A percentile compares a stretch with the other conserved stretches of the same genome.
phyloP scores from a whole-genome alignment of 2,329 filamentous ascomycete genomes.

The Ceratocystiopsis minuta region DNA sequence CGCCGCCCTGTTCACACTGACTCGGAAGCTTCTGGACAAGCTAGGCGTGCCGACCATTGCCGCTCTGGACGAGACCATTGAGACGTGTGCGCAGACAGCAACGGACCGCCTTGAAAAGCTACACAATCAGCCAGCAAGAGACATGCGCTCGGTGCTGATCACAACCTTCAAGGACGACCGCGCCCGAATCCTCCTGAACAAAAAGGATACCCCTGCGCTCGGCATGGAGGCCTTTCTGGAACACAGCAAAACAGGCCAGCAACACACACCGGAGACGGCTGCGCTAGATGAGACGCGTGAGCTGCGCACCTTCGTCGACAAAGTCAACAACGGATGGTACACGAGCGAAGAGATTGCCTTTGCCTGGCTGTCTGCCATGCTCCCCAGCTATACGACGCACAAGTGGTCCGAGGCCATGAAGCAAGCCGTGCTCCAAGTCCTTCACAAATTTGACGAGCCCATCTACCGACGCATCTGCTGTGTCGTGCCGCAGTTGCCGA shows the following conservation, averaged over 20 bases:
- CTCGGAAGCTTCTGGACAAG: slow-evolving; percentile 35
- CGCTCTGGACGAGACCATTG: slow-evolving; percentile 24
- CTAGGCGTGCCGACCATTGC: slow-evolving; percentile 28
- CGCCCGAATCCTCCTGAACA: slow-evolving; percentile 32
- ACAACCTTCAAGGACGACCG: slow-evolving; percentile 33
- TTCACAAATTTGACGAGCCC: slow-evolving; percentile 32
- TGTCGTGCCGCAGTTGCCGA: slow-evolving; percentile 6
- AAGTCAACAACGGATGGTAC: slow-evolving; percentile 30
- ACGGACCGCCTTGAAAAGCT: slow-evolving; percentile 33
- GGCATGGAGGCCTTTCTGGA: slow-evolving; percentile 45
- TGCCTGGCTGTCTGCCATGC: slow-evolving; percentile 36
- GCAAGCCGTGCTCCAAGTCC: slow-evolving; percentile 35
- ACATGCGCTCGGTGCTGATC: slow-evolving; percentile 28
- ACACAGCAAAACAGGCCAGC: slow-evolving; percentile 38
- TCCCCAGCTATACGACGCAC: slow-evolving; percentile 30
- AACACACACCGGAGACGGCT: slow-evolving; percentile 28
- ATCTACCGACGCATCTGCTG: slow-evolving; percentile 29
- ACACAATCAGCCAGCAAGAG: slow-evolving; percentile 26
- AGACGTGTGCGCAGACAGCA: slow-evolving; percentile 27
- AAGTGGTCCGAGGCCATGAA: slow-evolving; percentile 44
- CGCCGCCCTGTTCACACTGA: slow-evolving; percentile 35
- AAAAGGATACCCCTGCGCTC: slow-evolving; percentile 31
- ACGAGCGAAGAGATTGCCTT: slow-evolving; percentile 38
- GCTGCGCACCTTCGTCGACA: slow-evolving; percentile 31
- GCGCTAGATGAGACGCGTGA: slow-evolving; percentile 34